phyloP scores from a whole-genome alignment of 73 alveolate genomes.

The Breviolum minutum region DNA sequence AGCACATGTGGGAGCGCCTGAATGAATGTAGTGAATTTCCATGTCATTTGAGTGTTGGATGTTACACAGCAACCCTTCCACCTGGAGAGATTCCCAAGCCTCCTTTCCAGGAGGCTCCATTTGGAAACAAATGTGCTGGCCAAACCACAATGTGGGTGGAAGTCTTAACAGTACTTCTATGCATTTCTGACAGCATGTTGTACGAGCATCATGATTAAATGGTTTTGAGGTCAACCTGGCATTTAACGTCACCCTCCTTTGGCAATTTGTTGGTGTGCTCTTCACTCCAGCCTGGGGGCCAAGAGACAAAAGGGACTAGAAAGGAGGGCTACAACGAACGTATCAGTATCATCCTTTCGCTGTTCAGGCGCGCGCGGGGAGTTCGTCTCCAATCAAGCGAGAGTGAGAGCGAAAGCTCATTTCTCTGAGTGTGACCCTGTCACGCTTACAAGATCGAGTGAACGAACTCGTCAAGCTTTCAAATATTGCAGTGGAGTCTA shows the following conservation, averaged over 20 bases:
- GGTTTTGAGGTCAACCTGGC: constrained; percentile 62
- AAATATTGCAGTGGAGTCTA: not conserved
- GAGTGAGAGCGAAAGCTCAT: constrained; percentile 14
- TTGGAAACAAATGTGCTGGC: constrained; percentile 81
- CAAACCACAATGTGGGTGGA: constrained; percentile 43
- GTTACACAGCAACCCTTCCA: not conserved
- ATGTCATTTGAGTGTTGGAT: not conserved
- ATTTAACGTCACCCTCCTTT: constrained; percentile 57
- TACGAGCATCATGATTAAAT: not conserved
- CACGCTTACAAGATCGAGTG: not conserved
- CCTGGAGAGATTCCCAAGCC: not conserved
- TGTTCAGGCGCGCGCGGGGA: not conserved
- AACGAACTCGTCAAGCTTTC: not conserved
- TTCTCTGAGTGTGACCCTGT: not conserved
- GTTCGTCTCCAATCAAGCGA: constrained; percentile 10
- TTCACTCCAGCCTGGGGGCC: constrained; percentile 66
- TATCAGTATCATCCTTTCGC: too few species aligned
- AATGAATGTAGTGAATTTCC: too few species aligned
- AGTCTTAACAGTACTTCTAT: not conserved
- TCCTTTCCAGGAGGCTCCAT: constrained; percentile 71
- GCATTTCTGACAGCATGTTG: not conserved
- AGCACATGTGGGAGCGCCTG: constrained; percentile 70
- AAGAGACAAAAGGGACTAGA: not conserved
- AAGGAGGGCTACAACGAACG: not conserved
- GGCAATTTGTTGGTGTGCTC: constrained; percentile 91